Base-by-base conservation (phyloP, 306 rosid genomes). In the Cucurbita moschata region DNA sequence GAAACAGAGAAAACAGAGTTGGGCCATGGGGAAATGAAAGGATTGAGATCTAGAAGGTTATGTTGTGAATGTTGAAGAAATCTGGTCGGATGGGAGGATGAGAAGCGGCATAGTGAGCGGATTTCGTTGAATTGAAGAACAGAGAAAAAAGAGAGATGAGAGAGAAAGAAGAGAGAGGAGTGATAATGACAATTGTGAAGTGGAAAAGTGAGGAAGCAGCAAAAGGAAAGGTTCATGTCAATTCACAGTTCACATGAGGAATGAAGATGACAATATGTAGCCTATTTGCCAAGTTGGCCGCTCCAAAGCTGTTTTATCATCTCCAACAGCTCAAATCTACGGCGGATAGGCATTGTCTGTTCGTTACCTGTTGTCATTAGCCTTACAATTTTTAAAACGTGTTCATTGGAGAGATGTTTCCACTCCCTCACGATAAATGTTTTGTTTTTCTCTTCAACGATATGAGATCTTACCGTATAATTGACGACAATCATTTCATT, bases 21-120 rank as follows among this genome's bases (percentile, higher is more conserved):
- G 52, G 13, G 74, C 79, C 92, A 89, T 87, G 69, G 23, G 23
- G 35, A 12, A 39, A 47, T 5, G 15, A 49, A 51, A 35, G 35
- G 12, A 43, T n/a, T 4, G 4, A 10, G 55, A 66, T 43, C 38
- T 66, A 66, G 54, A 55, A 72, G 66, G 14, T 30, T 6, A 58
- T 5, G 42, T 3, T 63, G 5, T 13, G 14, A 62, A 62, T 69
- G 53, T 40, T 2, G 37, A 57, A 39, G 43, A 37, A 67, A 60
- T 37, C n/a, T 47, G 77, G 73, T 6, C 61, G 54, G 8, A 64
- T 39, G 54, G 2, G 52, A 6, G 13, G 62, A 30, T 47, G 73
- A 54, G 43, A 39, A 71, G 26, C 14, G 70, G 44, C 19, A 62
- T 39, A 38, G 39, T 18, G 62, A 71, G 80, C 39, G 51, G 35